phyloP scores from a whole-genome alignment of 805 yeast genomes.

The Metschnikowia noctiluminum region DNA sequence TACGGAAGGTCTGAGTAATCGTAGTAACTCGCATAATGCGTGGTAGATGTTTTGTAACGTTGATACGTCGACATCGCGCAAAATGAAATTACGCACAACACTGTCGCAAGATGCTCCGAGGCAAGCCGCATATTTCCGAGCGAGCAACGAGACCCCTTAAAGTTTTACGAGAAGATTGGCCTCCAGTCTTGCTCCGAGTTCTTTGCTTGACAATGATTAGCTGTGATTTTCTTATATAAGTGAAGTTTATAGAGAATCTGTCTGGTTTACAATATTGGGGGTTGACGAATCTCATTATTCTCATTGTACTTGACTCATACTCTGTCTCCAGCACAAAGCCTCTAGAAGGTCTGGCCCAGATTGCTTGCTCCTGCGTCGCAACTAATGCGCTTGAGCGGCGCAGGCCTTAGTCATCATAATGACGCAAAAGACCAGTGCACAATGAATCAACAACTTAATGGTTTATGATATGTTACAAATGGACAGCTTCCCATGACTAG shows the following conservation, averaged over 20 bases:
- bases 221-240: too few species aligned
- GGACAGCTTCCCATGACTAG: too few species aligned
- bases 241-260: too few species aligned
- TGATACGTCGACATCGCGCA: not conserved
- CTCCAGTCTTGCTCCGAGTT: not conserved
- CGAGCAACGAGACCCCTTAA: not conserved
- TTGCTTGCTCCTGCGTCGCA: conserved; percentile 4
- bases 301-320: too few species aligned
- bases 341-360: not conserved
- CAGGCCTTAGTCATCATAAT: not conserved
- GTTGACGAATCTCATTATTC: too few species aligned
- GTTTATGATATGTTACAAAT: too few species aligned
- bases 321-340: too few species aligned
- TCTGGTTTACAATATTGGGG: too few species aligned
- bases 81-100: conserved; percentile 1
- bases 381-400: conserved; percentile 1
- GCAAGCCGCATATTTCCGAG: conserved; percentile 2
- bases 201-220: not conserved
- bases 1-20: not conserved
- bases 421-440: not conserved
- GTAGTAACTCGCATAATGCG: not conserved
- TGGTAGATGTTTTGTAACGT: not conserved
- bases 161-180: not conserved
- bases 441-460: too few species aligned
- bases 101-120: conserved; percentile 1